A percentile compares a stretch with the other conserved stretches of the same genome.
Conservation (phyloP, 1,284 basidiomycete species). For the Xerocomus minutiporus region DNA sequence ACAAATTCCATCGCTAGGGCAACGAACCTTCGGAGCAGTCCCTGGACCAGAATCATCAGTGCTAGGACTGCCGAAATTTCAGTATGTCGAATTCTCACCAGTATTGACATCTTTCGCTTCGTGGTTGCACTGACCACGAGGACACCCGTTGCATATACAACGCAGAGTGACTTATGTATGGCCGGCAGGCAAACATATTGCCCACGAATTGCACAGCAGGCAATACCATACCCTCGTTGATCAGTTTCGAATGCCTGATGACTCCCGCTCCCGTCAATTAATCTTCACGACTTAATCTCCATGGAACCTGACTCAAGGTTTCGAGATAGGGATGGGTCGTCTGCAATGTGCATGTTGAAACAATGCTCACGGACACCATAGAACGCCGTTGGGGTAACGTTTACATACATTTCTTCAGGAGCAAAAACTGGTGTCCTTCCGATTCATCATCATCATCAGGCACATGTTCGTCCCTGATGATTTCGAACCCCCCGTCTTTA, state of each 20-base stretch:
- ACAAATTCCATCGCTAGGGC: conserved; percentile 24
- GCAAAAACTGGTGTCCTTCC: conserved; percentile 7
- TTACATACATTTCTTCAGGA: conserved; percentile 6
- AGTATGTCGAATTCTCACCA: conserved; percentile 24
- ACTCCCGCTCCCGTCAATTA: conserved; percentile 13
- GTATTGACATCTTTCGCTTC: conserved; percentile 25
- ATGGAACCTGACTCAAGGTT: conserved; percentile 3
- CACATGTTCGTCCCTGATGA: conserved; percentile 9
- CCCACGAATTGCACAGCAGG: conserved; percentile 22
- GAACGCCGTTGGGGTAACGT: neutral
- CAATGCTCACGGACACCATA: neutral
- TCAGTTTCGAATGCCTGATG: conserved; percentile 4
- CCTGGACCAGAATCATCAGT: conserved; percentile 10
- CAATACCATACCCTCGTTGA: conserved; percentile 20
- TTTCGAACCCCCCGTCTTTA: conserved; percentile 8
- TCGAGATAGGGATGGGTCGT: neutral
- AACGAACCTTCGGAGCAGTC: conserved; percentile 24
- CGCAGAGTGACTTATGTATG: conserved; percentile 26
- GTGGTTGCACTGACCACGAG: conserved; percentile 28
- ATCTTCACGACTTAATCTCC: conserved; percentile 21
- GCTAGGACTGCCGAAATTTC: conserved; percentile 2
- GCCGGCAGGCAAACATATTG: conserved; percentile 6
- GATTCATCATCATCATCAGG: conserved; percentile 1
- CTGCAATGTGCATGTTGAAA: neutral
- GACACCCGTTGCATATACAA: conserved; percentile 11